phyloP scores from a whole-genome alignment of 805 yeast genomes.

The Hanseniaspora jakobsenii region DNA sequence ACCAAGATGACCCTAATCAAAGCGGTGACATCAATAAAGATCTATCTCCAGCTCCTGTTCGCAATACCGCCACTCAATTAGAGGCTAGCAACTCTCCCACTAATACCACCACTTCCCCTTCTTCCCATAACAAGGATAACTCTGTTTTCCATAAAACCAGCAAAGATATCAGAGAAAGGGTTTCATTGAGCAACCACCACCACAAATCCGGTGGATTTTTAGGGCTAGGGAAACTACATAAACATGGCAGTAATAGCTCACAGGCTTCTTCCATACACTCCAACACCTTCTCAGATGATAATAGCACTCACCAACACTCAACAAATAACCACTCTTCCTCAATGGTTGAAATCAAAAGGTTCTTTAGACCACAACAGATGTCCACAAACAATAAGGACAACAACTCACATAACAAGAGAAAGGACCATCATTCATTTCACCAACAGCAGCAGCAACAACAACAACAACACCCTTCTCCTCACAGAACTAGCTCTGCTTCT shows the following conservation, averaged over 20 bases:
- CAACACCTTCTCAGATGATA: conserved; percentile 13
- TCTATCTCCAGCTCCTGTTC: not conserved
- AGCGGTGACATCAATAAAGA: too few relatives aligned
- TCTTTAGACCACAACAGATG: conserved; percentile 42
- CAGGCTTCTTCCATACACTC: conserved; percentile 16
- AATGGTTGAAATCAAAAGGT: conserved; percentile 61
- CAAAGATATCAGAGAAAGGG: not conserved
- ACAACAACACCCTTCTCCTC: too few relatives aligned
- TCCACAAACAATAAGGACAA: conserved; percentile 22
- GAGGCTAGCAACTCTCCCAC: not conserved
- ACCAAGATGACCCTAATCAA: not conserved
- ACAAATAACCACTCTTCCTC: conserved; percentile 27
- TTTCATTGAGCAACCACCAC: not conserved
- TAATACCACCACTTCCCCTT: not conserved
- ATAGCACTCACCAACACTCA: conserved; percentile 6
- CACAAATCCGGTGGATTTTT: conserved; percentile 12
- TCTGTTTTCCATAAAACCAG: not conserved
- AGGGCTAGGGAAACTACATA: conserved; percentile 14
- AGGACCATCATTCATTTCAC: conserved; percentile 5
- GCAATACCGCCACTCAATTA: too few relatives aligned
- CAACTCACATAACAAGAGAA: conserved; percentile 4
- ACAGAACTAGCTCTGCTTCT: conserved; percentile 4
- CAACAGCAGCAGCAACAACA: too few relatives aligned
- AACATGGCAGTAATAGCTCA: conserved; percentile 11
- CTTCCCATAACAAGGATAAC: not conserved